Percentiles rank a stretch among this genome's conserved stretches.
These are phyloP conservation scores for Sonneratia caseolaris DNA, from an alignment of 345 rosid genomes.

Conservation along the genomic window DNA sequence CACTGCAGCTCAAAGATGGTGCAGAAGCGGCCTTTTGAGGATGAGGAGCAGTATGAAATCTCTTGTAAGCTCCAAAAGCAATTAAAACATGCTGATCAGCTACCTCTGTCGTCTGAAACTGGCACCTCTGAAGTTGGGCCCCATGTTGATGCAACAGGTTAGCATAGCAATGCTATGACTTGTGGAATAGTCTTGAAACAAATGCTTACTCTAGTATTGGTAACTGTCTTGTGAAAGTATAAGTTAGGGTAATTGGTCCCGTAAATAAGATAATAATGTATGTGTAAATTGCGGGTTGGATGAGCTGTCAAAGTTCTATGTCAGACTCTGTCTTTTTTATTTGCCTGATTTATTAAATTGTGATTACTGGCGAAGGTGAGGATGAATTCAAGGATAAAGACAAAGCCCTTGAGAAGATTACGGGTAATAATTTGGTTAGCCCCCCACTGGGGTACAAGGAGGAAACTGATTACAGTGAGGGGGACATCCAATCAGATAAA, in stretches of 20 bases:
- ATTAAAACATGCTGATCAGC: constrained; percentile 20
- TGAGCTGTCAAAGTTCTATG: neutral
- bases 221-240: neutral
- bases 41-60: constrained; percentile 30
- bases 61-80: constrained; percentile 36
- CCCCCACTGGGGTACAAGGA: constrained; percentile 23
- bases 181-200: neutral
- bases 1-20: constrained; percentile 32
- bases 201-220: neutral
- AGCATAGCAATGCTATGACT: constrained; percentile 2
- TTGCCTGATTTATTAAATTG: constrained; percentile 11
- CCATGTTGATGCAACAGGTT: constrained; percentile 25
- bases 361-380: constrained; percentile 14
- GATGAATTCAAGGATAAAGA: constrained; percentile 3
- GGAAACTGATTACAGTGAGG: constrained; percentile 21
- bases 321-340: constrained; percentile 4
- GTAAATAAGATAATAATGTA: neutral
- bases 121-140: constrained; percentile 11
- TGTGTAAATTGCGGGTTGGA: neutral
- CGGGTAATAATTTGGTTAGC: neutral
- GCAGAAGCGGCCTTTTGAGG: constrained; percentile 38
- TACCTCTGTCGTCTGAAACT: constrained; percentile 12
- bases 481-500: constrained; percentile 15
- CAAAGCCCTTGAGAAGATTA: constrained; percentile 16
- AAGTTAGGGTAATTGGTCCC: neutral